Conservation (phyloP, 2,329 filamentous ascomycete species). For the Stemphylium beticola region DNA sequence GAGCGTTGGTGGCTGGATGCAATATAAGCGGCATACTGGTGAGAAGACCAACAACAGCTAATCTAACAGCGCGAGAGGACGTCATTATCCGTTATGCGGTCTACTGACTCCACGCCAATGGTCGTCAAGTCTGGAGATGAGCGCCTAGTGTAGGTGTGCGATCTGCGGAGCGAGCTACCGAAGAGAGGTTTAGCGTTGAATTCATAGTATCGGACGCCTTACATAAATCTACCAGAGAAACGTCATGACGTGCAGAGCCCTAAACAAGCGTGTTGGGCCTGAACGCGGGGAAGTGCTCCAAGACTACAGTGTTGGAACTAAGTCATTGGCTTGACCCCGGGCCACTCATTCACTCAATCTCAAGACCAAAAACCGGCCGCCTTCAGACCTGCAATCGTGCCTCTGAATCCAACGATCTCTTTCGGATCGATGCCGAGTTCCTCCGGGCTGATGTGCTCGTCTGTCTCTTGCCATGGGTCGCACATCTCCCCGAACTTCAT, state of each 20-base stretch:
- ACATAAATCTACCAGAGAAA: background rate
- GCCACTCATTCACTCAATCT: background rate
- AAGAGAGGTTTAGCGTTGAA: background rate
- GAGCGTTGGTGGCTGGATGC: background rate
- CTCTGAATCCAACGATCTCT: conserved; percentile 34
- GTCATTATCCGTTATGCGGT: background rate
- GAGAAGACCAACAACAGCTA: background rate
- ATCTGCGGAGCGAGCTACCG: background rate
- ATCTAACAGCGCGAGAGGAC: background rate
- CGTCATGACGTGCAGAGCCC: background rate
- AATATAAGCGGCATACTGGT: background rate
- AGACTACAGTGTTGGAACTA: background rate
- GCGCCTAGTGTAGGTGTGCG: background rate
- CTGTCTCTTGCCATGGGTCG: conserved; percentile 33
- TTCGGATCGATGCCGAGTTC: conserved; percentile 32
- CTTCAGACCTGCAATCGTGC: conserved; percentile 22
- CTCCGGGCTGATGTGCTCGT: conserved; percentile 29
- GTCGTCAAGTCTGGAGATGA: background rate
- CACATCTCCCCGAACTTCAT: conserved; percentile 37
- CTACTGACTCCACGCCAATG: background rate
- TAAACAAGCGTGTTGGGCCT: conserved; percentile 4
- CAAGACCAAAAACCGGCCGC: conserved; percentile 4
- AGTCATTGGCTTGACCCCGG: background rate
- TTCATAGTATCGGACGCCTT: conserved; percentile 3
- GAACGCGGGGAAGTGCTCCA: conserved; percentile 6